These are phyloP conservation scores for Pistacia integerrima DNA, from an alignment of 345 rosid genomes.

Conservation along the genomic window DNA sequence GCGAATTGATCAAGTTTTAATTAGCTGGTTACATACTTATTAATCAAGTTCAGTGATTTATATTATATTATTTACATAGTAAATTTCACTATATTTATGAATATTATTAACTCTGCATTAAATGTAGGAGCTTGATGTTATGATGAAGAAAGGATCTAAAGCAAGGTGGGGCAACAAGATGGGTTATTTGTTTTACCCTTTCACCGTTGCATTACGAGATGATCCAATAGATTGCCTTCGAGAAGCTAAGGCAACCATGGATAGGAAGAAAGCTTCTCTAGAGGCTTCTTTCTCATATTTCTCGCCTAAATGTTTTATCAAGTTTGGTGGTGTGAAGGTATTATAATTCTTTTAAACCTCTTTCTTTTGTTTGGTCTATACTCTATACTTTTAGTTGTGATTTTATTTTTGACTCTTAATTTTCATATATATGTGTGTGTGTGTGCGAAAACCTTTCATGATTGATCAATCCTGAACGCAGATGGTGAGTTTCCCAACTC, in stretches of 20 bases:
- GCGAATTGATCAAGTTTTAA: no score
- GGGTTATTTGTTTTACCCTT: slow-evolving; percentile 36
- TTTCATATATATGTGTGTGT: no score
- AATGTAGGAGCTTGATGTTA: slow-evolving; percentile 29
- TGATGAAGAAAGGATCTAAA: slow-evolving; percentile 28
- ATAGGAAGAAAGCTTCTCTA: slow-evolving; percentile 36
- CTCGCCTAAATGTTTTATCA: not conserved
- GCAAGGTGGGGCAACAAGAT: slow-evolving; percentile 44
- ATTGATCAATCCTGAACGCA: not conserved
- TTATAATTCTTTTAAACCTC: not conserved
- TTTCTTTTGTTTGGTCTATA: not conserved
- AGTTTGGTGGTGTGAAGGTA: slow-evolving; percentile 30
- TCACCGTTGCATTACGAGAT: slow-evolving; percentile 28
- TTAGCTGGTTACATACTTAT: no score
- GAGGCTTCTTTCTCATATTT: slow-evolving; percentile 23
- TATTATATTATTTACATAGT: no score
- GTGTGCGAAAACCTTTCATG: no score
- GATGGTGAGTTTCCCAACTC: slow-evolving; percentile 19
- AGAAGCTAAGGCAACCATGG: slow-evolving; percentile 31
- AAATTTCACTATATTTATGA: no score
- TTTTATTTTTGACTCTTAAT: no score
- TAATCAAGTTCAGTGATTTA: no score
- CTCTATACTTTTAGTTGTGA: no score
- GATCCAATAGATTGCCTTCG: slow-evolving; percentile 39
- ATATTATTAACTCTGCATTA: no score